Evolutionary conservation across 2,329 filamentous ascomycete genomes (phyloP), one percentile per base, ranked within the genome.

Genomic region (Pseudofabraea citricarpa): DNA sequence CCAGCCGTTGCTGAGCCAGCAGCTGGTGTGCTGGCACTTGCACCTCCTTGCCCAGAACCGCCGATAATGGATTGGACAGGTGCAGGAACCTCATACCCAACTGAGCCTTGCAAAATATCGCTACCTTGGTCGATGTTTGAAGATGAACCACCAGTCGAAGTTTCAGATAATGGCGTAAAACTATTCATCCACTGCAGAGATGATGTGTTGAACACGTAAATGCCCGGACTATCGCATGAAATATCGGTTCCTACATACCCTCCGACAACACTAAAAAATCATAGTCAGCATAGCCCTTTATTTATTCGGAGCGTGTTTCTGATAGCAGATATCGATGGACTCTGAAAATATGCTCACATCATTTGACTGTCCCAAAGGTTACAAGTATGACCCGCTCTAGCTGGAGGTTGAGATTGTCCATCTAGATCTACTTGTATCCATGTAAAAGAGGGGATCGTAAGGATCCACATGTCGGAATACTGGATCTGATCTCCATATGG

Each of bases 401-500:
- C 76, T 6, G 74, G 72, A 0, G 84, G 84, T 5, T 74, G 67
- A 1, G 69, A 69, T 53, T 79, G 74, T 1, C 65, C 63, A 4
- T 63, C 59, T 38, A 70, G 70, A 47, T 84, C 70, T 19, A 85
- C 81, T 56, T 79, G 62, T 45, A 88, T 80, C 85, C 84, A 88
- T 6, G 79, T 84, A 58, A 89, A 89, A 0, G 79, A 76, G 0
- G 85, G 85, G 22, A 89, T 72, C 3, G 82, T 83, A 21, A 89
- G 67, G 48, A 88, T 87, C 78, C 83, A 88, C 69, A 86, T 79
- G 56, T 90, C 83, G 20, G 80, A 75, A 61, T 87, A 87, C 54
- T 78, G 74, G 1, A 62, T 69, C 59, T 78, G 74, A 23, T 66
- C 60, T 43, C 65, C 80, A 46, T 72, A 75, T 1, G 85, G 84